A percentile compares a stretch with the other conserved stretches of the same genome.
phyloP scores from a whole-genome alignment of 1,284 basidiomycete genomes.

The Naganishia sp. region DNA sequence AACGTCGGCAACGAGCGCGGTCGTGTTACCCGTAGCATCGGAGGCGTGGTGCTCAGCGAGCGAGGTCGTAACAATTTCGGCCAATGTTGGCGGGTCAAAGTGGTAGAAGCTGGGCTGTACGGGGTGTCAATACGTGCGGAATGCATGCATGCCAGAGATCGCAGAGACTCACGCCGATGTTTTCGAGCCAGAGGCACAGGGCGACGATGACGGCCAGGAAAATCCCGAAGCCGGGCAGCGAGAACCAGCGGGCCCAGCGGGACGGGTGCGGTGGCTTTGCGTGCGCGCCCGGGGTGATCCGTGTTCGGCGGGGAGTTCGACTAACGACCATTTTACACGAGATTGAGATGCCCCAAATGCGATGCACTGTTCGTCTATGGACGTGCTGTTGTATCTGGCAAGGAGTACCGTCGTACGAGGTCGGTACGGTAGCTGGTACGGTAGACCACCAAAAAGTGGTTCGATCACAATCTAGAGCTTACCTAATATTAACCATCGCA shows the following conservation, averaged over 20 bases:
- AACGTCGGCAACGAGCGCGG: conserved; percentile 71
- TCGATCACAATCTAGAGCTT: conserved; percentile 10
- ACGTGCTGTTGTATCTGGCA: not conserved
- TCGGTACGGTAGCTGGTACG: not conserved
- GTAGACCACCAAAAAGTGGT: conserved; percentile 4
- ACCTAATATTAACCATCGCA: not conserved
- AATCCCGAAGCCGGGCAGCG: conserved; percentile 31
- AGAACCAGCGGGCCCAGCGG: conserved; percentile 20
- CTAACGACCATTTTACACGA: conserved; percentile 3
- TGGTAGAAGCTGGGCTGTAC: conserved; percentile 65
- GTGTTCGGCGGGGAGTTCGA: conserved; percentile 5
- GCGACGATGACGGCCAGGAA: conserved; percentile 38
- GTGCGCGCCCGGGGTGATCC: not conserved
- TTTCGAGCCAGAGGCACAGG: conserved; percentile 39
- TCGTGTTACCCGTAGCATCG: conserved; percentile 40
- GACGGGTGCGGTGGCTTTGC: conserved; percentile 1
- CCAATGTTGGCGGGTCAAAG: conserved; percentile 66
- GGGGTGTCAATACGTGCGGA: not conserved
- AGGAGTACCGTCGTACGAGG: not conserved
- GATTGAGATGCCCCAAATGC: not conserved
- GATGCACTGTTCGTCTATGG: not conserved
- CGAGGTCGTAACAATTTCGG: conserved; percentile 70
- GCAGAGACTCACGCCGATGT: conserved; percentile 41
- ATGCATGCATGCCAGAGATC: not conserved
- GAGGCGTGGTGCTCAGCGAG: conserved; percentile 58